Base-by-base conservation (phyloP, 139 green algal genomes). In the Ettlia oleoabundans region DNA sequence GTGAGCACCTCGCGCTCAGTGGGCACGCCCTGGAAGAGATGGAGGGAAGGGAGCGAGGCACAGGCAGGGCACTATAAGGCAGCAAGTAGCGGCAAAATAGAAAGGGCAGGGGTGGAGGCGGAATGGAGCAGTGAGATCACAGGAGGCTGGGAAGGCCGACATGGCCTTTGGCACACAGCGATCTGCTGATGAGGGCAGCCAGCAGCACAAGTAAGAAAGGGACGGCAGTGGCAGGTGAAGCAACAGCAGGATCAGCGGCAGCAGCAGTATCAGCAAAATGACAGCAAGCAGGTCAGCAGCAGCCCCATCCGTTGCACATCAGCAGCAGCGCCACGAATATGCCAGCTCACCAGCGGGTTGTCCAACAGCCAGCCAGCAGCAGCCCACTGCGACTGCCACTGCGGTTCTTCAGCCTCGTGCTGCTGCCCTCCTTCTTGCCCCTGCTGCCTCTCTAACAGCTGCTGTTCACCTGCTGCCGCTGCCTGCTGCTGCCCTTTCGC, bases 1-100 rank as follows among this genome's bases (percentile, higher is more conserved):
- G 76, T 85, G 9, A 86, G 78, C 33, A 90, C 82, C 78, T 96
- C 92, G 3, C 93, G 85, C 87, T 96, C 93, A 5, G 93, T 96
- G 8, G 92, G 93, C 61, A 94, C 88, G 2, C 86, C 89, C 84
- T 88, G 84, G 65, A 62, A 1, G 37, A 24, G 32, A 62, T 18
- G 13, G 40, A 41, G 58, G 47, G 26, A 26, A n/a, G n/a, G n/a
- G n/a, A n/a, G n/a, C n/a, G n/a, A n/a, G n/a, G n/a, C n/a, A n/a
- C n/a, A n/a, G n/a, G n/a, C n/a, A n/a, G n/a, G n/a, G n/a, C 19
- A 37, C 28, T 21, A 5, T 42, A 13, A 22, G 10, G 69, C 28
- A 42, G 26, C n/a, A 15, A 13, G 30, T 22, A 22, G 30, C 2
- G 41, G 28, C 28, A 9, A n/a, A 21, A 26, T 9, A 84, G 53